These are phyloP conservation scores for Penicillium sp. DNA, from an alignment of 2,329 filamentous ascomycete species.

Conservation along the genomic window DNA sequence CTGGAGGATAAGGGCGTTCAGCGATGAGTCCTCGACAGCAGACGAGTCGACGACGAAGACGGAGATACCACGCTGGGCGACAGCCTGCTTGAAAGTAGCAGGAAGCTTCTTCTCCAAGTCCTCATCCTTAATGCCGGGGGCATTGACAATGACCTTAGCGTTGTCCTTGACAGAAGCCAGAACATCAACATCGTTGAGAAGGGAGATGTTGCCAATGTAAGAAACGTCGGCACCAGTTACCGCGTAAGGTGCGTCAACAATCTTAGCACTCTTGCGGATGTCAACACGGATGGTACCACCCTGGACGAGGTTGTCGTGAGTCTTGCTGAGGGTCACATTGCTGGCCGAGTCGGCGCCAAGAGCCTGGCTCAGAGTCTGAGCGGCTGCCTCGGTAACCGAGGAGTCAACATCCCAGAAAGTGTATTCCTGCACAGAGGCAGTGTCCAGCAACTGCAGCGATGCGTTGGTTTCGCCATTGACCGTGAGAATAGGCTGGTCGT, in stretches of 20 bases:
- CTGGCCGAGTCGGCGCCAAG: conserved; percentile 59
- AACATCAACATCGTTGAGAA: conserved; percentile 75
- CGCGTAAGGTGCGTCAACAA: conserved; percentile 79
- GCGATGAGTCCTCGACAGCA: conserved; percentile 63
- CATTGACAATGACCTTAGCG: conserved; percentile 71
- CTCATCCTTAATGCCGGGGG: conserved; percentile 78
- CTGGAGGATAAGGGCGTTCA: conserved; percentile 69
- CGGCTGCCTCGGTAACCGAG: conserved; percentile 64
- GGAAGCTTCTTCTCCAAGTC: conserved; percentile 85
- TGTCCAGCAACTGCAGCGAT: conserved; percentile 54
- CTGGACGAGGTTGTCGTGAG: conserved; percentile 62
- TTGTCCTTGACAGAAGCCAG: conserved; percentile 66
- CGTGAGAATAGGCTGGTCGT: conserved; percentile 41
- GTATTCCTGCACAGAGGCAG: conserved; percentile 69
- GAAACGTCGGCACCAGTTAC: conserved; percentile 74
- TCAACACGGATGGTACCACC: conserved; percentile 83
- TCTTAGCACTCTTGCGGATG: conserved; percentile 76
- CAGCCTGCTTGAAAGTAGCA: conserved; percentile 63
- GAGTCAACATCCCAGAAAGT: conserved; percentile 90
- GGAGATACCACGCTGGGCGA: conserved; percentile 67
- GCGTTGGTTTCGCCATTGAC: conserved; percentile 30
- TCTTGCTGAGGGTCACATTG: conserved; percentile 59
- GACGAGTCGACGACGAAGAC: conserved; percentile 74
- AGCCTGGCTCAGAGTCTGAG: conserved; percentile 59
- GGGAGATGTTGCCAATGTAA: conserved; percentile 73